Percentiles rank a stretch among this genome's conserved stretches.
These are phyloP conservation scores for Mycosphaerella sp. DNA, from an alignment of 2,329 filamentous ascomycete genomes.

Conservation along the genomic window DNA sequence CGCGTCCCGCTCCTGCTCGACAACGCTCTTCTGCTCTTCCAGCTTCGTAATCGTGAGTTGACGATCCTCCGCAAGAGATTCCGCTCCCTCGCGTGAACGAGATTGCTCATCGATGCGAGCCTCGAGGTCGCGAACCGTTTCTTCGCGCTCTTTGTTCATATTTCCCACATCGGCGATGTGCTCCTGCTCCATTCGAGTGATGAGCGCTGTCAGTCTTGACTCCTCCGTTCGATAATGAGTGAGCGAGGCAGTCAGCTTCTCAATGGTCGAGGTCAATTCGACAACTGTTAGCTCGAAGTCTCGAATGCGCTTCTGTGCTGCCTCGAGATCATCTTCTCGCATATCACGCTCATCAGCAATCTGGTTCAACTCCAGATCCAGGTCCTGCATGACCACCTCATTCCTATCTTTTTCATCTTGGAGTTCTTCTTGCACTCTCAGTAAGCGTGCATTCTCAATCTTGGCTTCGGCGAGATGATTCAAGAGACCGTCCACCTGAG, in stretches of 20 bases:
- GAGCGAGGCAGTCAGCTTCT: slow-evolving; percentile 36
- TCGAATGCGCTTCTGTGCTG: slow-evolving; percentile 21
- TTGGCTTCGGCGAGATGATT: slow-evolving; percentile 37
- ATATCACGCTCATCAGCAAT: slow-evolving; percentile 29
- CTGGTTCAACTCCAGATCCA: slow-evolving; percentile 34
- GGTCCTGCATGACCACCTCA: slow-evolving; percentile 26
- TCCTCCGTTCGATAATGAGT: slow-evolving; percentile 38
- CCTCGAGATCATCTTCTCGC: slow-evolving; percentile 22
- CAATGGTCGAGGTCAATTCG: slow-evolving; percentile 34
- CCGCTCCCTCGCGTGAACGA: slow-evolving; percentile 35
- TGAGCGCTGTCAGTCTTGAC: slow-evolving; percentile 33
- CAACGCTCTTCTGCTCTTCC: slow-evolving; percentile 34
- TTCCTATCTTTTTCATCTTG: slow-evolving; percentile 37
- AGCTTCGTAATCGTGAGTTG: slow-evolving; percentile 36
- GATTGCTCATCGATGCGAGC: slow-evolving; percentile 34
- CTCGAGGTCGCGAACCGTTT: slow-evolving; percentile 34
- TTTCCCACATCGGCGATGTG: slow-evolving; percentile 34
- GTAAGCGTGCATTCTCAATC: slow-evolving; percentile 34
- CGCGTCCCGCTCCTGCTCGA: slow-evolving; percentile 35
- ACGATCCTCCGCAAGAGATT: slow-evolving; percentile 37
- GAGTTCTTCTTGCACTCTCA: slow-evolving; percentile 34
- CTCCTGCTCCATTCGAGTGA: slow-evolving; percentile 37
- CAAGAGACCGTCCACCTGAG: slow-evolving; percentile 34
- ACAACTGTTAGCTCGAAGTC: slow-evolving; percentile 26
- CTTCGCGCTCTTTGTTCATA: slow-evolving; percentile 37